phyloP scores from a whole-genome alignment of 2,329 filamentous ascomycete species.

The Keithomyces neogunnii region DNA sequence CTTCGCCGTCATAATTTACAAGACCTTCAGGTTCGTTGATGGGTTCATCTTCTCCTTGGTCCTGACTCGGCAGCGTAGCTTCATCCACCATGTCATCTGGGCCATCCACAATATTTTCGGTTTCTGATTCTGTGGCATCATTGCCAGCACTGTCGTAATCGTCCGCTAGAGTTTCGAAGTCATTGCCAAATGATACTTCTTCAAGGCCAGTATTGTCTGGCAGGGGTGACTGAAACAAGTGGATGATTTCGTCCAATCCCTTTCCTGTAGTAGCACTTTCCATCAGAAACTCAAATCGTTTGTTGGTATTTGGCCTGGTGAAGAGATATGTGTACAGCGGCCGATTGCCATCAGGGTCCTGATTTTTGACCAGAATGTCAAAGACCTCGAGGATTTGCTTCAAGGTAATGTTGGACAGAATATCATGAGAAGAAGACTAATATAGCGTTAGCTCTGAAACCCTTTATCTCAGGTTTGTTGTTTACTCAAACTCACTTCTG shows the following conservation, averaged over 20 bases:
- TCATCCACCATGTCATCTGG: neutral
- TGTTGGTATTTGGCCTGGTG: conserved; percentile 29
- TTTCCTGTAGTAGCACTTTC: conserved; percentile 33
- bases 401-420: conserved; percentile 27
- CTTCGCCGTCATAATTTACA: neutral
- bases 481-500: conserved; percentile 30
- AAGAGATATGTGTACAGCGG: conserved; percentile 34
- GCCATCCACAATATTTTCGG: conserved; percentile 14
- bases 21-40: neutral
- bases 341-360: conserved; percentile 29
- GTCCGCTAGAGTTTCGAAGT: conserved; percentile 9
- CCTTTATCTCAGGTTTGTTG: neutral
- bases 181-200: conserved; percentile 1
- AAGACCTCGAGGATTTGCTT: conserved; percentile 34
- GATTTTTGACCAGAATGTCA: conserved; percentile 34
- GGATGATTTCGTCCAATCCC: conserved; percentile 31
- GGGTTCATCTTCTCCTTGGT: neutral
- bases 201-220: neutral
- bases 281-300: conserved; percentile 29
- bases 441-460: neutral
- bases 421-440: conserved; percentile 27
- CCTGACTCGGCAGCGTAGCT: neutral
- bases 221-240: conserved; percentile 25
- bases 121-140: conserved; percentile 7
- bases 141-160: conserved; percentile 14